A percentile compares a stretch with the other conserved stretches of the same genome.
Conservation (phyloP, 202 grass and related monocot species). For the Elaeis oleifera region DNA sequence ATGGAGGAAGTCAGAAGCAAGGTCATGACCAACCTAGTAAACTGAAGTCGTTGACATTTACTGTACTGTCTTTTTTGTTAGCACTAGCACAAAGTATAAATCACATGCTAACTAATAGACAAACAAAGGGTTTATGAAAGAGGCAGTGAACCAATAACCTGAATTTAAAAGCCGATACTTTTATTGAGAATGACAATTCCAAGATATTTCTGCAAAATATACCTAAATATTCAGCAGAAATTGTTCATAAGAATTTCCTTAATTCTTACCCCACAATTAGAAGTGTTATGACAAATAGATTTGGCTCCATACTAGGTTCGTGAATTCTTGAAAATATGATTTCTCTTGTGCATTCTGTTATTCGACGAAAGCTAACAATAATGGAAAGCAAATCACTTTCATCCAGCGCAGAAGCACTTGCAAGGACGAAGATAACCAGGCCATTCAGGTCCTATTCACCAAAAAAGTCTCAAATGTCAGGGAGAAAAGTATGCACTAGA, state of each 20-base stretch:
- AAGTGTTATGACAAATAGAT: conserved; percentile 63
- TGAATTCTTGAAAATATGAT: conserved; percentile 70
- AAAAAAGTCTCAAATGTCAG: not conserved
- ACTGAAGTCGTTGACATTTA: no score
- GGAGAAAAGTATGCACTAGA: not conserved
- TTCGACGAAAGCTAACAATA: conserved; percentile 50
- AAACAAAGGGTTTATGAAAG: no score
- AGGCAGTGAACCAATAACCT: no score
- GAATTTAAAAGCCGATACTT: no score
- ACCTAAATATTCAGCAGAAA: not conserved
- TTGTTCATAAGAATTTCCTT: not conserved
- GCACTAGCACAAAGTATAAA: no score
- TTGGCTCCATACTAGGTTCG: conserved; percentile 76
- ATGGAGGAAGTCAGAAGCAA: no score
- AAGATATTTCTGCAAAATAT: no score
- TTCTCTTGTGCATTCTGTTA: conserved; percentile 53
- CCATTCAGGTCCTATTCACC: conserved; percentile 62
- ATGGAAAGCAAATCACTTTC: conserved; percentile 61
- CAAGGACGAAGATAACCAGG: conserved; percentile 56
- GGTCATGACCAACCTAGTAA: no score
- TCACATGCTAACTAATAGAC: no score
- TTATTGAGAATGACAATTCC: no score
- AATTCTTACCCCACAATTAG: conserved; percentile 66
- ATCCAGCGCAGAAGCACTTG: conserved; percentile 53
- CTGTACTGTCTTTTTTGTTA: no score